A percentile compares a stretch with the other conserved stretches of the same genome.
Conservation (phyloP, 495 filamentous ascomycete genomes). For the Penicillium bovifimosum region DNA sequence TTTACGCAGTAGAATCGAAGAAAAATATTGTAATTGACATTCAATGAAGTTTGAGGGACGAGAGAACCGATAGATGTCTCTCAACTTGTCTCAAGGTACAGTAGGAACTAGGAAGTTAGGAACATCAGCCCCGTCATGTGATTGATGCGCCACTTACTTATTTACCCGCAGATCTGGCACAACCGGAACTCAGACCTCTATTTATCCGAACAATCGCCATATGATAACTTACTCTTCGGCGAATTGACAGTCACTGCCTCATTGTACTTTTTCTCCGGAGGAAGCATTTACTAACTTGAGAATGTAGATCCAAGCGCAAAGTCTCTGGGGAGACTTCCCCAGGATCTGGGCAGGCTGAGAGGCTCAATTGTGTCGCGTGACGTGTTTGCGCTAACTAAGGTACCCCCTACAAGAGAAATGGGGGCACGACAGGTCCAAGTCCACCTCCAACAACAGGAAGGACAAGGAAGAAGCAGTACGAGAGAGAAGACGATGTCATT, state of each 20-base stretch:
- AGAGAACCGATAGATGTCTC: background rate
- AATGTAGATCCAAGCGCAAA: constrained; percentile 66
- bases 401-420: too few species aligned
- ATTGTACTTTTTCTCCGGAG: too few species aligned
- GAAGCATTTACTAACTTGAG: background rate
- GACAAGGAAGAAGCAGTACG: too few species aligned
- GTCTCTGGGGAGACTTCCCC: constrained; percentile 65
- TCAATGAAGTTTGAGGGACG: background rate
- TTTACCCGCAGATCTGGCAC: constrained; percentile 9
- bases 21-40: background rate
- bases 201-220: constrained; percentile 6
- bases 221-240: constrained; percentile 20
- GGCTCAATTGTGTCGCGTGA: background rate
- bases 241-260: constrained; percentile 11
- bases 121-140: background rate
- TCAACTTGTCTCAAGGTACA: too few species aligned
- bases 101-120: too few species aligned
- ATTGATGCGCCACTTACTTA: background rate
- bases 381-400: constrained; percentile 3
- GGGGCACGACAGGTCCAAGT: too few species aligned
- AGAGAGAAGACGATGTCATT: too few species aligned
- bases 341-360: constrained; percentile 37
- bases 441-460: too few species aligned
- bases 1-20: background rate
- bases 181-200: background rate